These are phyloP conservation scores for Cryphonectria carpinicola DNA, from an alignment of 2,329 filamentous ascomycete genomes.

Conservation along the genomic window DNA sequence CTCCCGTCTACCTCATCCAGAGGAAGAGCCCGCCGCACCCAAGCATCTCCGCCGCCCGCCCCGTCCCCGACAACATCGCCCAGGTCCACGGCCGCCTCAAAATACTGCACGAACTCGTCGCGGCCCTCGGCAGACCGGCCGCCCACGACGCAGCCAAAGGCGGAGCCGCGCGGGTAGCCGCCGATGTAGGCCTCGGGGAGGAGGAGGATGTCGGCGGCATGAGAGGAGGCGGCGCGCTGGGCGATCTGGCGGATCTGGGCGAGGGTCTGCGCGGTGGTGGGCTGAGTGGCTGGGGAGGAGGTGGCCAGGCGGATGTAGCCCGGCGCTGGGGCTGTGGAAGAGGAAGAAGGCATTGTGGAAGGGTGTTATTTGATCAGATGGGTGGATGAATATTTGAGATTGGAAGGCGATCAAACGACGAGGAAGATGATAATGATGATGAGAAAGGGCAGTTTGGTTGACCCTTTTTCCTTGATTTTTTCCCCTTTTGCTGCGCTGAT, in stretches of 20 bases:
- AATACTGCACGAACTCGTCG: constrained; percentile 83
- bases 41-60: constrained; percentile 72
- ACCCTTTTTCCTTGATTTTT: neutral
- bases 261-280: constrained; percentile 64
- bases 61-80: constrained; percentile 70
- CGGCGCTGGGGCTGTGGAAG: constrained; percentile 15
- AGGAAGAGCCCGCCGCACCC: constrained; percentile 67
- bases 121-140: constrained; percentile 69
- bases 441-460: neutral
- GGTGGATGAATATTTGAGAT: neutral
- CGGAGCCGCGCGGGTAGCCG: constrained; percentile 82
- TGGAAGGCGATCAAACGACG: no score
- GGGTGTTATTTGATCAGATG: no score
- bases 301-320: constrained; percentile 57
- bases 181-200: constrained; percentile 93
- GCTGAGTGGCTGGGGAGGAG: constrained; percentile 56
- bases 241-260: constrained; percentile 66
- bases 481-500: neutral
- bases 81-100: constrained; percentile 77
- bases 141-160: constrained; percentile 77
- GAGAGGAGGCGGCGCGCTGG: constrained; percentile 57
- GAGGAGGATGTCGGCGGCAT: constrained; percentile 69
- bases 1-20: constrained; percentile 37
- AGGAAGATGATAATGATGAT: no score
- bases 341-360: neutral